A percentile compares a stretch with the other conserved stretches of the same genome.
Evolutionary conservation across 2,329 filamentous ascomycete genomes (phyloP).

Genomic region (Pestalotiopsis sp.): DNA sequence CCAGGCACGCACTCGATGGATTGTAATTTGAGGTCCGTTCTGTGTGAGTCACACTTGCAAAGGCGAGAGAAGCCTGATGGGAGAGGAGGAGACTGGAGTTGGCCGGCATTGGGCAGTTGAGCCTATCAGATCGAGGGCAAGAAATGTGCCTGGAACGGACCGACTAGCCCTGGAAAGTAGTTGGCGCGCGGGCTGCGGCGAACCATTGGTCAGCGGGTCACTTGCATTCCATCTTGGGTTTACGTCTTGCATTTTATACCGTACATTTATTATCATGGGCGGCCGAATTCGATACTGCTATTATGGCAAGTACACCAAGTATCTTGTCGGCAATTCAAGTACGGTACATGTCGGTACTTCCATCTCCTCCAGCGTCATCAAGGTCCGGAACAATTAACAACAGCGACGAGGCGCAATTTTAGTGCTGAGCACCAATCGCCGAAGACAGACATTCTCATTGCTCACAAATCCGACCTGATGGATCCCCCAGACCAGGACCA

Average conservation of each 20-base stretch:
- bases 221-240: background rate
- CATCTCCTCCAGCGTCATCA: background rate
- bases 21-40: background rate
- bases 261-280: background rate
- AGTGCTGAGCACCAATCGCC: slow-evolving; percentile 11
- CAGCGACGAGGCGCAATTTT: slow-evolving; percentile 4
- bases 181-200: background rate
- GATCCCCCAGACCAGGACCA: slow-evolving; percentile 17
- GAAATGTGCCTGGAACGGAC: background rate
- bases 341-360: slow-evolving; percentile 6
- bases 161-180: background rate
- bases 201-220: background rate
- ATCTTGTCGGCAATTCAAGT: background rate
- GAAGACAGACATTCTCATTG: slow-evolving; percentile 7
- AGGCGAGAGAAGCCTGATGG: background rate
- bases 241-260: background rate
- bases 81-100: background rate
- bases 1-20: background rate
- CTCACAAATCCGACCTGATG: slow-evolving; percentile 20
- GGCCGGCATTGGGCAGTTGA: background rate
- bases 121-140: background rate
- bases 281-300: background rate
- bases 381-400: background rate
- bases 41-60: background rate
- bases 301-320: background rate